Evolutionary conservation across 2,329 filamentous ascomycete genomes (phyloP), one percentile per base, ranked within the genome.

Genomic region (Fusarium subtropicale): DNA sequence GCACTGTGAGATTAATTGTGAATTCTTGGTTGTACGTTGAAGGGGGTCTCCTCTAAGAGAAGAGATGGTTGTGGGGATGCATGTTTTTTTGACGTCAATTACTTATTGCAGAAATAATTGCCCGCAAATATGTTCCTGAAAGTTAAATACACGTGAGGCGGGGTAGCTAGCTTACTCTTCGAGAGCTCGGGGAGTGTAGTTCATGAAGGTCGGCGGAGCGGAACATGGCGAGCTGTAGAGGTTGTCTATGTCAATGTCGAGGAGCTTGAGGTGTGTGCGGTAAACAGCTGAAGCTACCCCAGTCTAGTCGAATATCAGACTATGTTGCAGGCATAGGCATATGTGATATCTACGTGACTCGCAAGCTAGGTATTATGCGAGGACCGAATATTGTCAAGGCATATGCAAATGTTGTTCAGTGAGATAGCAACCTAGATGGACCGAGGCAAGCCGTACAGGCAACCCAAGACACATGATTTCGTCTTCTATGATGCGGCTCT

Each of bases 91-190:
- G 41, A 42, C 20, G 28, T 54, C 38, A 11, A 20, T 60, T 65
- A 60, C 67, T 45, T 18, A 45, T 66, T 61, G n/a, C 30, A 50
- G 54, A 30, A 66, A 44, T 44, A 24, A 41, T 48, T 34, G 12
- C 54, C 64, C 22, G 18, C 46, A 36, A 42, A 48, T 22, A 38
- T 38, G 34, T 46, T 64, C 33, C 52, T 45, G 56, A 48, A 58
- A 45, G 44, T 48, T 44, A 31, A 47, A 58, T 34, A 36, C 68
- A 69, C 54, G 60, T 62, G 64, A 52, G 67, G 68, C 60, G 68
- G 64, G 60, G 68, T 56, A 56, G 51, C 44, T 59, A 48, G 47
- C 36, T 55, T 22, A 33, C 24, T 13, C 24, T 46, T 63, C 36
- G 20, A 38, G 34, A 64, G 60, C 60, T 57, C 47, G 60, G 50